Base-by-base conservation (phyloP, 2,329 filamentous ascomycete genomes). In the Ophiostoma sp. region DNA sequence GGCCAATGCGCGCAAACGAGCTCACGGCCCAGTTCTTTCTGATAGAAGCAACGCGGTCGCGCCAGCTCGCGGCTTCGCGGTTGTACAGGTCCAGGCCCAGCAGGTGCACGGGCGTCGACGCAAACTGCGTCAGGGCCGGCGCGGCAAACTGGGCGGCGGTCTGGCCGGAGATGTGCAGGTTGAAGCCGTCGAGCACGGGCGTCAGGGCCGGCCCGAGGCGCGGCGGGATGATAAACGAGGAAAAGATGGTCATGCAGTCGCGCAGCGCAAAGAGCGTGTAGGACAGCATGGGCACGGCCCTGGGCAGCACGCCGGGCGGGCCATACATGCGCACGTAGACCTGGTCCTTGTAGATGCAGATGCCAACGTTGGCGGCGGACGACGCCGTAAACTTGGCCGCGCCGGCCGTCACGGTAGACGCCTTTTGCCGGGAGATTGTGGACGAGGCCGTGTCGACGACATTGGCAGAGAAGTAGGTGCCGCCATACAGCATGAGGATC, bases 401-500 rank as follows among this genome's bases (percentile, higher is more conserved):
- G 68, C 93, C 93, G 8, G 90, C 83, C 0, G 91, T 93, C 42
- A 92, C 88, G 73, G 81, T 78, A 5, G 82, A 80, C 6, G 90
- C 85, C 45, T 85, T 79, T 12, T 64, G 63, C n/a, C 14, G 27
- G 65, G 81, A 77, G 14, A 87, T 73, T 1, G 90, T 92, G 5
- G 91, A 89, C 62, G 87, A 81, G 64, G 86, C 77, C 0, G 94
- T 97, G 80, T 98, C 94, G 76, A 97, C 87, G 12, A 85, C 80
- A 81, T 97, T 97, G 72, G 94, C 93, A 0, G 91, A 92, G 12
- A 95, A 80, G 81, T 97, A 97, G 69, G 94, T 98, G 72, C 91
- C 89, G 70, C 88, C 91, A 82, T 97, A 98, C 60, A 96, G 82
- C 78, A 86, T 81, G 79, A 86, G 84, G 76, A 93, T 89, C 72